Conservation (phyloP, 1,284 basidiomycete species). For the Apiotrichum gamsii region DNA sequence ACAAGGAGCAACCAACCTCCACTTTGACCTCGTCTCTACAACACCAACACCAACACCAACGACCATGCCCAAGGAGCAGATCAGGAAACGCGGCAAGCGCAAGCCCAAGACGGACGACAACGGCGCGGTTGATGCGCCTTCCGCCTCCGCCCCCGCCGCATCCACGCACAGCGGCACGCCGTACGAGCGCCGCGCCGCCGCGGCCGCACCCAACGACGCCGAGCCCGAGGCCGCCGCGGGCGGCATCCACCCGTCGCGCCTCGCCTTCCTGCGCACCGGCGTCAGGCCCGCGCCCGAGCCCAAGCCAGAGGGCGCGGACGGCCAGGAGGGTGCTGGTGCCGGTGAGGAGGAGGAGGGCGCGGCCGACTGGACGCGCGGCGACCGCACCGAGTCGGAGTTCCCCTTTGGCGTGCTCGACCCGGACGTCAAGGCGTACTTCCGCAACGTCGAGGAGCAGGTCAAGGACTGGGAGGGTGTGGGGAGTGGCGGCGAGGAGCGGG, state of each 20-base stretch:
- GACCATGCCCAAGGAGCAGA: conserved; percentile 47
- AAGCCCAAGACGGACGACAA: conserved; percentile 38
- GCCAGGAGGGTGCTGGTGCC: neutral
- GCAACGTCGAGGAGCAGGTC: conserved; percentile 76
- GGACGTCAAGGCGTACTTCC: conserved; percentile 85
- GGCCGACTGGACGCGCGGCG: conserved; percentile 32
- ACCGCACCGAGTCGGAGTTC: conserved; percentile 56
- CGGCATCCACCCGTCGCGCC: conserved; percentile 38
- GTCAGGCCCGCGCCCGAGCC: conserved; percentile 7
- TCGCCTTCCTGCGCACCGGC: conserved; percentile 31
- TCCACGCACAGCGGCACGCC: neutral
- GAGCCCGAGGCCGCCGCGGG: conserved; percentile 12
- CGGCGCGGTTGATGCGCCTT: conserved; percentile 3
- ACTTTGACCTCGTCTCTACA: neutral
- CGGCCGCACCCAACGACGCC: conserved; percentile 5
- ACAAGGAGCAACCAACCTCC: neutral
- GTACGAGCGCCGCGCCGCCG: neutral
- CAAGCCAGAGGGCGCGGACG: conserved; percentile 5
- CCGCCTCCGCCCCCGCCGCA: neutral
- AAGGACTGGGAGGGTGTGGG: conserved; percentile 67
- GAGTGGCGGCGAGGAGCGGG: conserved; percentile 54
- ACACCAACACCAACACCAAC: conserved; percentile 2
- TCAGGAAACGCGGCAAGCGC: conserved; percentile 45
- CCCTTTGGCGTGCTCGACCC: conserved; percentile 81
- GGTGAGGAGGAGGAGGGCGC: conserved; percentile 14